These are phyloP conservation scores for Aspergillus campestris DNA, from an alignment of 495 filamentous ascomycete species.

Conservation along the genomic window DNA sequence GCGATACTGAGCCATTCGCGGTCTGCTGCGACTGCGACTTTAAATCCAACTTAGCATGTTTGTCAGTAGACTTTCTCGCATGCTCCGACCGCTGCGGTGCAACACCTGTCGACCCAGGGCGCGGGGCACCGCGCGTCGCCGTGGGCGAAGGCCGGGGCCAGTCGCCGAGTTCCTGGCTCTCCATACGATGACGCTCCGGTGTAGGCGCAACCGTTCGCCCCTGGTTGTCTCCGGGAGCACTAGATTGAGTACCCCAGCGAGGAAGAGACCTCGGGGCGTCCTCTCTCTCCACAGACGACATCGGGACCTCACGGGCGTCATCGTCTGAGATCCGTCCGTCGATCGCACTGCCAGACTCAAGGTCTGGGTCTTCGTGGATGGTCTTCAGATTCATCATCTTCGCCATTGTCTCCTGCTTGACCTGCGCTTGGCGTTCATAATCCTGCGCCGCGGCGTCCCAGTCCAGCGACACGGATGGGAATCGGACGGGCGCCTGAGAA, in stretches of 20 bases:
- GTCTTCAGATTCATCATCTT: conserved; percentile 4
- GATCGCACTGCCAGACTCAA: not conserved
- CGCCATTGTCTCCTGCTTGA: conserved; percentile 7
- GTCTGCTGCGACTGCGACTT: no score
- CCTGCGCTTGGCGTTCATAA: conserved; percentile 6
- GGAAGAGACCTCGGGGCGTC: conserved; percentile 8
- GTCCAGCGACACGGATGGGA: conserved; percentile 27
- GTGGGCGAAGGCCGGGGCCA: conserved; percentile 9
- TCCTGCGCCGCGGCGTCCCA: conserved; percentile 20
- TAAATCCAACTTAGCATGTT: no score
- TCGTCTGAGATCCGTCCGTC: conserved; percentile 2
- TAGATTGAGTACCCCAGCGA: not conserved
- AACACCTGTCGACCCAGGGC: not conserved
- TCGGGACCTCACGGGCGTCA: conserved; percentile 1
- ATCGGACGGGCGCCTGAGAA: conserved; percentile 15
- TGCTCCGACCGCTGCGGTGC: not conserved
- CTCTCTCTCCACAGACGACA: conserved; percentile 19
- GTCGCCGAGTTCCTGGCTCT: conserved; percentile 22
- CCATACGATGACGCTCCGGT: conserved; percentile 6
- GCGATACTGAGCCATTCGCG: no score
- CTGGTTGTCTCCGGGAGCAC: not conserved
- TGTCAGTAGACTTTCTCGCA: not conserved
- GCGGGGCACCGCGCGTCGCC: not conserved
- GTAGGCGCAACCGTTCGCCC: conserved; percentile 1
- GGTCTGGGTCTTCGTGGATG: conserved; percentile 5